Conservation (phyloP, 2,329 filamentous ascomycete species). For the Diaporthe citriasiana region DNA sequence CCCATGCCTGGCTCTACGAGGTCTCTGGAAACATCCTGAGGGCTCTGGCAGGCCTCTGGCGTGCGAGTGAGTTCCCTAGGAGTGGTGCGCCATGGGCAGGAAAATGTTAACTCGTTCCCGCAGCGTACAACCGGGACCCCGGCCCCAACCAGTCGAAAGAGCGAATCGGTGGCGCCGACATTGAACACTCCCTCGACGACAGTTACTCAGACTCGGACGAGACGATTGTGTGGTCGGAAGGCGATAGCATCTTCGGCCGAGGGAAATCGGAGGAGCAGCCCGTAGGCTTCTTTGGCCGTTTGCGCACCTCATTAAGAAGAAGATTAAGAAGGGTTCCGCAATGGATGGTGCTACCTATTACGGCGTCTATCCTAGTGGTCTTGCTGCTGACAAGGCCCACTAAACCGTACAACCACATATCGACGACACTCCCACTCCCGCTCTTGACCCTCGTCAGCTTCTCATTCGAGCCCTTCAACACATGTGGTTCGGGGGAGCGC, state of each 20-base stretch:
- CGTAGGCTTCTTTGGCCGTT: background rate
- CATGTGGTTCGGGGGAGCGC: conserved; percentile 44
- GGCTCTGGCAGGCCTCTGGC: conserved; percentile 17
- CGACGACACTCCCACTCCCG: conserved; percentile 51
- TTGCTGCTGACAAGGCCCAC: conserved; percentile 45
- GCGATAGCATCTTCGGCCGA: conserved; percentile 16
- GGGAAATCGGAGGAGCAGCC: conserved; percentile 9
- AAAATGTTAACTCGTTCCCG: background rate
- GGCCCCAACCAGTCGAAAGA: conserved; percentile 6
- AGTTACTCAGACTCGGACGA: conserved; percentile 26
- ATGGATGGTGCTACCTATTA: conserved; percentile 3
- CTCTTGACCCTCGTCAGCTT: conserved; percentile 49
- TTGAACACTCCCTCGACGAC: conserved; percentile 10
- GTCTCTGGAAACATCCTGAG: conserved; percentile 28
- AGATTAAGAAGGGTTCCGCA: background rate
- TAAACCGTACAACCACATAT: conserved; percentile 51
- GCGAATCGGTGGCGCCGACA: background rate
- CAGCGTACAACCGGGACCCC: conserved; percentile 4
- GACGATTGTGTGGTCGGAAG: conserved; percentile 22
- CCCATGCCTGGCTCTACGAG: conserved; percentile 26
- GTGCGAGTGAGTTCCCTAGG: conserved; percentile 12
- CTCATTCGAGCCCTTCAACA: conserved; percentile 40
- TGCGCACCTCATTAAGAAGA: background rate
- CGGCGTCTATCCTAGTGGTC: background rate
- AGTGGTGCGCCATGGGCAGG: background rate